Evolutionary conservation across 495 filamentous ascomycete genomes (phyloP).

Genomic region (Podospora pseudocomata): DNA sequence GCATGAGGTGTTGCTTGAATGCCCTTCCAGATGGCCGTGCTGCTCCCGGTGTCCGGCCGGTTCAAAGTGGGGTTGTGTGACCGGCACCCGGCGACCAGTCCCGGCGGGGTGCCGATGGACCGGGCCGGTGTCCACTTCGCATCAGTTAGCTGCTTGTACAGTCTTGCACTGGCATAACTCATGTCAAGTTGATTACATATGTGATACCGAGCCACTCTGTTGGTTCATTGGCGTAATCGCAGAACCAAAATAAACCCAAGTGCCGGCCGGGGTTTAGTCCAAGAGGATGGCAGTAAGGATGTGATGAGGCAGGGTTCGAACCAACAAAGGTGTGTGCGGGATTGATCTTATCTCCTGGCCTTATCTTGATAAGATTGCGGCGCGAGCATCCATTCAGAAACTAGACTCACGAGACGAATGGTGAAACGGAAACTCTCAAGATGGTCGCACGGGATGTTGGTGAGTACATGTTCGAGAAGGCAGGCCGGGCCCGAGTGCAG

Average conservation of each 20-base stretch:
- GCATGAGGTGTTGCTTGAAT: background rate
- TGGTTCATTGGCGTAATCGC: background rate
- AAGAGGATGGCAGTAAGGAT: background rate
- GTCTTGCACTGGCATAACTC: too few species aligned
- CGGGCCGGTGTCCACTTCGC: background rate
- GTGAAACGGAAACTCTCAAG: background rate
- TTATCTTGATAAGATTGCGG: conserved; percentile 6
- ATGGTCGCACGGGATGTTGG: background rate
- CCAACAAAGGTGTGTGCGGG: background rate
- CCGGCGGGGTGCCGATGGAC: too few species aligned
- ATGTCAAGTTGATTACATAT: background rate
- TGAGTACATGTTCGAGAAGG: background rate
- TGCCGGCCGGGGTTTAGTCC: background rate
- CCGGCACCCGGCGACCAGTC: background rate
- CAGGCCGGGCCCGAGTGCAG: background rate
- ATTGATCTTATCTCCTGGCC: background rate
- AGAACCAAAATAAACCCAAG: conserved; percentile 2
- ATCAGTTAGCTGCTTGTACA: too few species aligned
- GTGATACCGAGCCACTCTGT: background rate
- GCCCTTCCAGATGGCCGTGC: background rate
- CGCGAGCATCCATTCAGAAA: background rate
- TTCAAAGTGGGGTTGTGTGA: too few species aligned
- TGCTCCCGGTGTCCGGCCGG: background rate
- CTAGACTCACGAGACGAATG: background rate
- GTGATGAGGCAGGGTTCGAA: background rate